Conservation (phyloP, 2,329 filamentous ascomycete genomes). For the Lecanicillium sp. region DNA sequence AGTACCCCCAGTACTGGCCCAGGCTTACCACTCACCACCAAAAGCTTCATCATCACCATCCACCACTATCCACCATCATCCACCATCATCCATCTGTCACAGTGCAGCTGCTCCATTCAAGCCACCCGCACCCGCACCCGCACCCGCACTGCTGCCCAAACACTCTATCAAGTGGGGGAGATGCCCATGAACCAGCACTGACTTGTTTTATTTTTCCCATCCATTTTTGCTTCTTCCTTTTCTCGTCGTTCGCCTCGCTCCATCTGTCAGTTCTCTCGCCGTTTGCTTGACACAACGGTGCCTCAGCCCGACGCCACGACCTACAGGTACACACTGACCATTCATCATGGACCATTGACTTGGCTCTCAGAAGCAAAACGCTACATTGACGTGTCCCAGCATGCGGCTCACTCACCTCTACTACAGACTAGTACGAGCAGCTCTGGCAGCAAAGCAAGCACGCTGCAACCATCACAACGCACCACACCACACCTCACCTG, state of each 20-base stretch:
- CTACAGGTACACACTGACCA: neutral
- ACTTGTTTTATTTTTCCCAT: neutral
- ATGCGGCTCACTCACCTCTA: too few species aligned
- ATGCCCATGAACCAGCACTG: neutral
- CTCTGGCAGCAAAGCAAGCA: too few species aligned
- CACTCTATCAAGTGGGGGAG: conserved; percentile 1
- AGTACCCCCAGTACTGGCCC: too few species aligned
- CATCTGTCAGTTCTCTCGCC: too few species aligned
- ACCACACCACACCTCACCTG: conserved; percentile 10
- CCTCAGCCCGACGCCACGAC: conserved; percentile 2
- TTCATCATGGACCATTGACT: neutral
- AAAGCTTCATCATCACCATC: too few species aligned
- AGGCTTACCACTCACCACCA: too few species aligned
- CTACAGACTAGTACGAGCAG: too few species aligned
- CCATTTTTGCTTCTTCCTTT: neutral
- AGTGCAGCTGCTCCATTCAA: neutral
- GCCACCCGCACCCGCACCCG: too few species aligned
- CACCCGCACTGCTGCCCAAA: neutral
- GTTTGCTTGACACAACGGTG: neutral
- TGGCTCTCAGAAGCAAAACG: conserved; percentile 1
- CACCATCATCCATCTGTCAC: neutral
- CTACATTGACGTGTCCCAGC: neutral
- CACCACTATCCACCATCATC: neutral
- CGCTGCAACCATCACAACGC: too few species aligned
- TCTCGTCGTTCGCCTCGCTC: too few species aligned